A percentile compares a stretch with the other conserved stretches of the same genome.
Conservation (phyloP, 129 eudicot species). For the Artemisia tridentata region DNA sequence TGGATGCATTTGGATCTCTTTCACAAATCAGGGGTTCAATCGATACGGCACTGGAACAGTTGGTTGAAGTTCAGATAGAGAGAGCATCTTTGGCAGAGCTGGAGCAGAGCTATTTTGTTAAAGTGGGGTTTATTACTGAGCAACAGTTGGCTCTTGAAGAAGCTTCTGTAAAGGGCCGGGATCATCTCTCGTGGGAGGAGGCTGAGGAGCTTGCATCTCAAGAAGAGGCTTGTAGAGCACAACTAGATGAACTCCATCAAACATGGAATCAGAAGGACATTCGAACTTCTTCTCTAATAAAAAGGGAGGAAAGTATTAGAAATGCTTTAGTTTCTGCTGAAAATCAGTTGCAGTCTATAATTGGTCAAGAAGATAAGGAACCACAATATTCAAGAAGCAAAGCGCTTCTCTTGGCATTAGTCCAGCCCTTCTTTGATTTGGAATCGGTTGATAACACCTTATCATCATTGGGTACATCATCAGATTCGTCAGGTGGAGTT, state of each 20-base stretch:
- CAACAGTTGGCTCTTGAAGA: constrained; percentile 94
- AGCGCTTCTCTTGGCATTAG: constrained; percentile 55
- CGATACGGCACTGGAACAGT: constrained; percentile 87
- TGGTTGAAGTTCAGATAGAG: constrained; percentile 81
- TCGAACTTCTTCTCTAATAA: constrained; percentile 54
- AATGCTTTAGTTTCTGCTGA: constrained; percentile 56
- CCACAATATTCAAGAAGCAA: constrained; percentile 49
- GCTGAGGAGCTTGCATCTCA: constrained; percentile 99
- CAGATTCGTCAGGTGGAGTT: constrained; percentile 47
- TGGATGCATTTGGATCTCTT: constrained; percentile 90
- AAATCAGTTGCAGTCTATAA: constrained; percentile 58
- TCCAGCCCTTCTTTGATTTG: constrained; percentile 71
- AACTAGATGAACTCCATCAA: constrained; percentile 80
- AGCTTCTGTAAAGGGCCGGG: constrained; percentile 90
- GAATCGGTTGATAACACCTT: constrained; percentile 69
- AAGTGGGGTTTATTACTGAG: constrained; percentile 89
- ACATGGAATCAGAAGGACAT: constrained; percentile 90
- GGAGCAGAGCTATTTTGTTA: constrained; percentile 79
- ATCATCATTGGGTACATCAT: constrained; percentile 37
- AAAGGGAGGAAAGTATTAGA: constrained; percentile 62
- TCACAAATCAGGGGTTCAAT: constrained; percentile 82
- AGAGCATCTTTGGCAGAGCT: constrained; percentile 68
- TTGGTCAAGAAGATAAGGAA: constrained; percentile 47
- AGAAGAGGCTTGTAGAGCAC: constrained; percentile 96
- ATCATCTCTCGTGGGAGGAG: constrained; percentile 98